These are phyloP conservation scores for Mycena indigotica DNA, from an alignment of 768 basidiomycete species.

Conservation along the genomic window DNA sequence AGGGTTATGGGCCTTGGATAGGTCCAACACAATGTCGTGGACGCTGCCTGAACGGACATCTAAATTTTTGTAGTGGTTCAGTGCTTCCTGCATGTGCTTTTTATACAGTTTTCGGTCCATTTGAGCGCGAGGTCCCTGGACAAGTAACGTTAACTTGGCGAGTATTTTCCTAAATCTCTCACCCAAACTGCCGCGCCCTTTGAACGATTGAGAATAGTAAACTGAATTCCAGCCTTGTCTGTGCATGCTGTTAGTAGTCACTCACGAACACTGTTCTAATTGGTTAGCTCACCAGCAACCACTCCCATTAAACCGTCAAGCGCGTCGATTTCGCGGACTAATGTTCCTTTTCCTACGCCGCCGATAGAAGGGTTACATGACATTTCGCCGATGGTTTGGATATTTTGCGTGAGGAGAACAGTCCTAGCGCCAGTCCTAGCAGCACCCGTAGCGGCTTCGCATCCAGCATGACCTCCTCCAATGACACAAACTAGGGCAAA, in stretches of 20 bases:
- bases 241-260: not conserved
- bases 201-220: conserved; percentile 81
- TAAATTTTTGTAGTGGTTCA: conserved; percentile 69
- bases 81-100: conserved; percentile 70
- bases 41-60: conserved; percentile 73
- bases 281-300: conserved; percentile 64
- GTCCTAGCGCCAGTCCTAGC: conserved; percentile 84
- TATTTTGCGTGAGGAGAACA: conserved; percentile 76
- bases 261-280: not conserved
- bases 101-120: conserved; percentile 87
- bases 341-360: conserved; percentile 88
- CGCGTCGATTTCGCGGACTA: conserved; percentile 91
- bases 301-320: conserved; percentile 84
- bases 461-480: conserved; percentile 92
- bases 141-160: conserved; percentile 1
- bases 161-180: conserved; percentile 20
- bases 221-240: conserved; percentile 91
- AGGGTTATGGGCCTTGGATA: conserved; percentile 38
- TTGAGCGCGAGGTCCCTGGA: conserved; percentile 87
- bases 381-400: conserved; percentile 78
- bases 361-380: conserved; percentile 94
- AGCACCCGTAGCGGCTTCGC: conserved; percentile 86
- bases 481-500: conserved; percentile 69
- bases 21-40: conserved; percentile 74
- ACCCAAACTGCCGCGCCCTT: conserved; percentile 93